These are phyloP conservation scores for Trifolium subterraneum DNA, from an alignment of 306 rosid species.

Conservation along the genomic window DNA sequence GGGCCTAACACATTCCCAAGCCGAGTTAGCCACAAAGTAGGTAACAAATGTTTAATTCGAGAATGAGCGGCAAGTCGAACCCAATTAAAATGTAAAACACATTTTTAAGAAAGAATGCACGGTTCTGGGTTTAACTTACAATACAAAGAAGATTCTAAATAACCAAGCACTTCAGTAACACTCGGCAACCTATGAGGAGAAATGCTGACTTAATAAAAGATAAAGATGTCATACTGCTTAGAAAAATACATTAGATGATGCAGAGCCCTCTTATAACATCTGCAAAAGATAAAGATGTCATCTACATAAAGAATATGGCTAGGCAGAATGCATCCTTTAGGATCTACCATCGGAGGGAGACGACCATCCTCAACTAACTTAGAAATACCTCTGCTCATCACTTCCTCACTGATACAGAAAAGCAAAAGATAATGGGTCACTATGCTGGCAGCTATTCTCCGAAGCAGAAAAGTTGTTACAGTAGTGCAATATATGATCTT, in stretches of 20 bases:
- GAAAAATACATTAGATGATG: too few species aligned
- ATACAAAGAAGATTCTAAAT: not conserved
- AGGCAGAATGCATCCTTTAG: not conserved
- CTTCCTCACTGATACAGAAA: not conserved
- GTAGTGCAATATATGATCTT: not conserved
- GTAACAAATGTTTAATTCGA: too few species aligned
- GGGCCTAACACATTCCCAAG: too few species aligned
- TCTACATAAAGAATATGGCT: not conserved
- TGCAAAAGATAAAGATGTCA: not conserved
- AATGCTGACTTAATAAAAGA: not conserved
- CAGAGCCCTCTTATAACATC: not conserved
- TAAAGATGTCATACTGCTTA: not conserved
- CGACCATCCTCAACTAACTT: too few species aligned
- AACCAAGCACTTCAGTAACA: not conserved
- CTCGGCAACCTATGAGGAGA: not conserved
- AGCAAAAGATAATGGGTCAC: not conserved
- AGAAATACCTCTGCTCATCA: not conserved
- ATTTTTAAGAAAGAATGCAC: not conserved
- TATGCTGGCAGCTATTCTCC: not conserved
- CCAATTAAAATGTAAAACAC: too few species aligned
- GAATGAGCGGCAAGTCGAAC: too few species aligned
- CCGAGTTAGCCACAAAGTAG: too few species aligned
- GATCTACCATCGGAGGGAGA: not conserved
- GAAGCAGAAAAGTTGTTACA: not conserved
- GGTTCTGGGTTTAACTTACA: not conserved